Evolutionary conservation across 768 basidiomycete genomes (phyloP).

Genomic region (Albatrellus ellisii): DNA sequence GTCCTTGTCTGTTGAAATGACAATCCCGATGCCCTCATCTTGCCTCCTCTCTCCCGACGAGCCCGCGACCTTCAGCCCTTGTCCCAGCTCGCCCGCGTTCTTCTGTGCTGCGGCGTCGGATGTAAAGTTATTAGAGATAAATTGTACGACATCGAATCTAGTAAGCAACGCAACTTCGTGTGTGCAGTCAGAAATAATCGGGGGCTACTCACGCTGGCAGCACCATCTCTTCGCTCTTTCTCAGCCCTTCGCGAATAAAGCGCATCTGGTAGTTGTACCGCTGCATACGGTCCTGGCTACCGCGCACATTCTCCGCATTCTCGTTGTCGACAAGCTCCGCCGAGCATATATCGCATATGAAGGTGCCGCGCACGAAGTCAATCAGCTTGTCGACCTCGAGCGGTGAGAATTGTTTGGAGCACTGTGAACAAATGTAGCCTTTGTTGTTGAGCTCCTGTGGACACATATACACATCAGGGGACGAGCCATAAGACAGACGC

Average conservation of each 20-base stretch:
- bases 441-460: slow-evolving; percentile 87
- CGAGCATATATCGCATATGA: slow-evolving; percentile 82
- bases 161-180: not conserved
- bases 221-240: slow-evolving; percentile 80
- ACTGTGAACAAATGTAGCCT: slow-evolving; percentile 92
- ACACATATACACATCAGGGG: not conserved
- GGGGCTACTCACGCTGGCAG: slow-evolving; percentile 55
- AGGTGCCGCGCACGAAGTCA: slow-evolving; percentile 48
- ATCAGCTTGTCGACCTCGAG: slow-evolving; percentile 79
- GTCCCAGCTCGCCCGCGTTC: slow-evolving; percentile 30
- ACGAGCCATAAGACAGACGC: not conserved
- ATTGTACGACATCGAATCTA: slow-evolving; percentile 73
- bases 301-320: slow-evolving; percentile 70
- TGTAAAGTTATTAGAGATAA: slow-evolving; percentile 61
- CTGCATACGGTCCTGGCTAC: slow-evolving; percentile 92
- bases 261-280: slow-evolving; percentile 87
- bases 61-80: slow-evolving; percentile 64
- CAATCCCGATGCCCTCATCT: slow-evolving; percentile 75
- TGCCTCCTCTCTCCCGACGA: slow-evolving; percentile 41
- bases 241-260: slow-evolving; percentile 75
- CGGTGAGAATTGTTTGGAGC: slow-evolving; percentile 71
- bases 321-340: slow-evolving; percentile 87
- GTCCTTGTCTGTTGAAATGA: slow-evolving; percentile 85
- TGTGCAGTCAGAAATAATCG: not conserved
- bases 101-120: slow-evolving; percentile 51